Conservation (phyloP, 805 yeast genomes). For the Maudiozyma pseudohumilis region DNA sequence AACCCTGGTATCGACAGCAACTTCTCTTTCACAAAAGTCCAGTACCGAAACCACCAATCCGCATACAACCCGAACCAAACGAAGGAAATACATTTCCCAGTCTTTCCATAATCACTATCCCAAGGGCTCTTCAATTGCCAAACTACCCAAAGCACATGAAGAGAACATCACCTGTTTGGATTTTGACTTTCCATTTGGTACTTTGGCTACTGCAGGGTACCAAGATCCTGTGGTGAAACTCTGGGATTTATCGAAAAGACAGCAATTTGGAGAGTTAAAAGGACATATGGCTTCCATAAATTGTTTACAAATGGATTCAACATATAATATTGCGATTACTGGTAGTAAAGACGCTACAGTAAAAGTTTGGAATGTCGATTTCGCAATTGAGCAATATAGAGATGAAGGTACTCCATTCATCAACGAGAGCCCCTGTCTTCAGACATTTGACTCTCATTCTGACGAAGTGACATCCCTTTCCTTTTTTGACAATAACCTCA, state of each 20-base stretch:
- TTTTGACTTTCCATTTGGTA: conserved; percentile 65
- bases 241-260: conserved; percentile 64
- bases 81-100: conserved; percentile 6
- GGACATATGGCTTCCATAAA: conserved; percentile 59
- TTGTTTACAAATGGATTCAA: conserved; percentile 50
- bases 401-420: conserved; percentile 6
- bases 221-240: conserved; percentile 69
- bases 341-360: conserved; percentile 60
- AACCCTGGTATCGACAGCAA: neutral
- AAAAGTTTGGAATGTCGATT: conserved; percentile 47
- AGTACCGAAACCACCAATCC: neutral
- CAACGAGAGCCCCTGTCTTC: conserved; percentile 31
- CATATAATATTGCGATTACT: conserved; percentile 28
- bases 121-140: conserved; percentile 40
- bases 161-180: conserved; percentile 48
- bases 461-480: conserved; percentile 58
- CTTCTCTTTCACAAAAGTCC: neutral
- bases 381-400: conserved; percentile 18
- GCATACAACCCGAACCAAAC: conserved; percentile 4
- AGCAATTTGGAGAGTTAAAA: conserved; percentile 40
- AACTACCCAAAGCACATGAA: conserved; percentile 41
- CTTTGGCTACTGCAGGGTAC: conserved; percentile 60
- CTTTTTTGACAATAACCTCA: conserved; percentile 40
- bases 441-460: conserved; percentile 52
- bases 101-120: conserved; percentile 6